Evolutionary conservation across 1,284 basidiomycete species (phyloP).

Genomic region (Cryptococcus maquisensis): DNA sequence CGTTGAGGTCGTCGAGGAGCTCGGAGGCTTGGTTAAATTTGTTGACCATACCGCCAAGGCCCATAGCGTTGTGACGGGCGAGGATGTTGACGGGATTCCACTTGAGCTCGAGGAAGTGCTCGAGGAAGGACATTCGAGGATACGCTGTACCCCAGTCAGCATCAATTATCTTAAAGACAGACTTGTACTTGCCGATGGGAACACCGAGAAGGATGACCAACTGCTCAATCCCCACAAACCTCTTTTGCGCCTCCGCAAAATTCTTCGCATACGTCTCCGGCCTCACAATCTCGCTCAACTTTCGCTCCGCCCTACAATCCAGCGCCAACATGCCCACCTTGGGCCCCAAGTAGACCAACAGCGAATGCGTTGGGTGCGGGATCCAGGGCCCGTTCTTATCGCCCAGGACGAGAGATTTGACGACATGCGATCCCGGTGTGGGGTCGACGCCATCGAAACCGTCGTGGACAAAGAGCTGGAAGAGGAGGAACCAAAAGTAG

Average conservation of each 20-base stretch:
- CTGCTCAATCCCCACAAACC: conserved; percentile 56
- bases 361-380: conserved; percentile 73
- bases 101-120: conserved; percentile 64
- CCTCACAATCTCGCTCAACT: conserved; percentile 72
- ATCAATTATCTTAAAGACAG: neutral
- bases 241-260: conserved; percentile 57
- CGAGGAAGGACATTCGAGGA: conserved; percentile 85
- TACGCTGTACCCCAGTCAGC: conserved; percentile 62
- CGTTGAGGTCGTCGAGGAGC: conserved; percentile 86
- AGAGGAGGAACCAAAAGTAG: conserved; percentile 83
- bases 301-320: conserved; percentile 87
- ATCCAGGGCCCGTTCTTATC: conserved; percentile 65
- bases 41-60: conserved; percentile 75
- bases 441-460: conserved; percentile 69
- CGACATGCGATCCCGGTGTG: conserved; percentile 57
- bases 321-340: conserved; percentile 69
- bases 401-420: conserved; percentile 71
- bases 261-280: conserved; percentile 64
- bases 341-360: conserved; percentile 55
- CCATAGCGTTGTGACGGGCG: conserved; percentile 54
- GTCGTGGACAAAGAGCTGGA: conserved; percentile 82
- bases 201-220: conserved; percentile 72
- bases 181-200: conserved; percentile 25
- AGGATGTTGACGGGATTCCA: conserved; percentile 75
- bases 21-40: conserved; percentile 87